Evolutionary conservation across 2,329 filamentous ascomycete species (phyloP).

Genomic region (Acarospora socialis): DNA sequence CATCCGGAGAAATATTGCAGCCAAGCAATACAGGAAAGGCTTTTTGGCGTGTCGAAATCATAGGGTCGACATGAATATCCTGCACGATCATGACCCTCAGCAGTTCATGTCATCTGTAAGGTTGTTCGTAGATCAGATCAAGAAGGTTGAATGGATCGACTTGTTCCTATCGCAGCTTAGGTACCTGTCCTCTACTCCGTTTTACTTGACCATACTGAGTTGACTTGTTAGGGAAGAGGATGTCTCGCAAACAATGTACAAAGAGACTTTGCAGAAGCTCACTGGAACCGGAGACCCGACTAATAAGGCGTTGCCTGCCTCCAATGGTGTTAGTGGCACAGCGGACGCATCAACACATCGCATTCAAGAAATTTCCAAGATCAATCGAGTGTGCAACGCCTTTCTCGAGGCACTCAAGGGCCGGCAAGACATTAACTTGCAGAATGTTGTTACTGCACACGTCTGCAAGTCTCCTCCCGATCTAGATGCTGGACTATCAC

Average conservation of each 20-base stretch:
- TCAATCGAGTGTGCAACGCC: constrained; percentile 79
- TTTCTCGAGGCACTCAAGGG: constrained; percentile 55
- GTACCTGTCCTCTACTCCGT: constrained; percentile 30
- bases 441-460: constrained; percentile 88
- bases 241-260: constrained; percentile 85
- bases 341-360: neutral
- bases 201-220: constrained; percentile 19
- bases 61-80: constrained; percentile 92
- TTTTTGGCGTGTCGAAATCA: constrained; percentile 84
- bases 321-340: constrained; percentile 15
- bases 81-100: constrained; percentile 81
- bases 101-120: constrained; percentile 67
- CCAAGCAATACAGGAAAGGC: constrained; percentile 66
- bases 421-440: constrained; percentile 52
- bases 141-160: constrained; percentile 70
- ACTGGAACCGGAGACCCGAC: neutral
- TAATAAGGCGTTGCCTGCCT: constrained; percentile 4
- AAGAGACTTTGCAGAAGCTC: constrained; percentile 46
- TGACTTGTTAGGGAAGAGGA: constrained; percentile 54
- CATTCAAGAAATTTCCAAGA: constrained; percentile 38
- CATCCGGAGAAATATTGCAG: constrained; percentile 66
- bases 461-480: constrained; percentile 89
- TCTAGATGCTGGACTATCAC: constrained; percentile 64
- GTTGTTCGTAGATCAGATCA: constrained; percentile 71
- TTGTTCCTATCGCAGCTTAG: constrained; percentile 77